Conservation (phyloP, 1,139 yeast species). For the Petasospora rhodanensis region DNA sequence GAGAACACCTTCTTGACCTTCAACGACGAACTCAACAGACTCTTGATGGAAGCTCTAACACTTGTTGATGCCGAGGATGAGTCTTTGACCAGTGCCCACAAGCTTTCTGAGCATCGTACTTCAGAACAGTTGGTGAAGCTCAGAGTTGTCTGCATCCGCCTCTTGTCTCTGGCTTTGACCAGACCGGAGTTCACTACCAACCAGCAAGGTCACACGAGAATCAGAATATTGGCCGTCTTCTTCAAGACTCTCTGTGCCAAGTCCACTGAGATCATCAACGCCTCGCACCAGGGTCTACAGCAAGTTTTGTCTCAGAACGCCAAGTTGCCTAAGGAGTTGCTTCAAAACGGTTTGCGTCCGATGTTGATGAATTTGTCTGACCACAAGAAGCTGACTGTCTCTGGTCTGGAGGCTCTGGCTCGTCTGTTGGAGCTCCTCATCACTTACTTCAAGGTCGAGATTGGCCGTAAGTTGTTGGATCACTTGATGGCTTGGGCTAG, state of each 20-base stretch:
- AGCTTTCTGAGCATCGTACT: slow-evolving; percentile 81
- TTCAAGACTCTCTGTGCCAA: slow-evolving; percentile 89
- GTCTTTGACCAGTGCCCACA: slow-evolving; percentile 81
- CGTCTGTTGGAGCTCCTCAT: slow-evolving; percentile 79
- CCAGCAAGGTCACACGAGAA: slow-evolving; percentile 78
- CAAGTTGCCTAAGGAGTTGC: slow-evolving; percentile 84
- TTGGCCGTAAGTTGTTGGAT: slow-evolving; percentile 87
- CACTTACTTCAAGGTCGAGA: slow-evolving; percentile 93
- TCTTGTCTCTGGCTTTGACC: slow-evolving; percentile 79
- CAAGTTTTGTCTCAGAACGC: slow-evolving; percentile 82
- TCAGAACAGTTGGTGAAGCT: slow-evolving; percentile 82
- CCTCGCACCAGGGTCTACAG: slow-evolving; percentile 86
- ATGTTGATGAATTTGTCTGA: slow-evolving; percentile 94
- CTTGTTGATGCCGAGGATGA: slow-evolving; percentile 98
- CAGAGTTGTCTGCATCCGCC: slow-evolving; percentile 82
- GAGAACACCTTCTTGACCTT: slow-evolving; percentile 80
- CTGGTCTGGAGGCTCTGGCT: slow-evolving; percentile 90
- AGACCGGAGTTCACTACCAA: slow-evolving; percentile 67
- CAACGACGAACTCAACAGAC: slow-evolving; percentile 81
- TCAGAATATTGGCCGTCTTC: slow-evolving; percentile 85
- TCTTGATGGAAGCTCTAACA: slow-evolving; percentile 86
- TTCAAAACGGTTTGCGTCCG: slow-evolving; percentile 92
- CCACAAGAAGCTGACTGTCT: slow-evolving; percentile 81
- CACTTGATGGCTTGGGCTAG: slow-evolving; percentile 98
- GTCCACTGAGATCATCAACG: slow-evolving; percentile 83